A percentile compares a stretch with the other conserved stretches of the same genome.
These are phyloP conservation scores for Penicillium riverlandense DNA, from an alignment of 495 filamentous ascomycete species.

Conservation along the genomic window DNA sequence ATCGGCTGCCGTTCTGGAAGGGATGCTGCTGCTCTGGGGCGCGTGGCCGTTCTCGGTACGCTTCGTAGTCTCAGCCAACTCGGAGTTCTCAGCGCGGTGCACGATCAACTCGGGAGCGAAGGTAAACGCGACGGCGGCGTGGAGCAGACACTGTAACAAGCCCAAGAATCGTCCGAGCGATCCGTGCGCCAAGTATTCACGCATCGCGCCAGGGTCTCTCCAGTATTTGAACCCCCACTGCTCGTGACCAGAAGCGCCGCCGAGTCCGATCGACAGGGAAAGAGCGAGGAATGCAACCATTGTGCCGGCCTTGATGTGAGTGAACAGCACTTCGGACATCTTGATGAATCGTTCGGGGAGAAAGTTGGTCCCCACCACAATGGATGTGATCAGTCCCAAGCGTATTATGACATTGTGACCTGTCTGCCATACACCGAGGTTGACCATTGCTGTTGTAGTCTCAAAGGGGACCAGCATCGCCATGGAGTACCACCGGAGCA, in stretches of 20 bases:
- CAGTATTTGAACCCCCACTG: slow-evolving; percentile 74
- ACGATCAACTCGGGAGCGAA: slow-evolving; percentile 49
- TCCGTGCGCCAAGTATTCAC: slow-evolving; percentile 53
- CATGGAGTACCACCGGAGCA: slow-evolving; percentile 49
- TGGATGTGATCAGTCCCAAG: slow-evolving; percentile 60
- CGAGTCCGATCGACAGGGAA: slow-evolving; percentile 62
- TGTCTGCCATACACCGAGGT: slow-evolving; percentile 69
- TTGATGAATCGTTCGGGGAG: slow-evolving; percentile 74
- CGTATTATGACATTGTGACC: slow-evolving; percentile 56
- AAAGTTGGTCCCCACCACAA: slow-evolving; percentile 68
- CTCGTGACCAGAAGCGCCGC: slow-evolving; percentile 56
- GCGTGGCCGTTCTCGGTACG: slow-evolving; percentile 1
- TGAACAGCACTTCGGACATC: slow-evolving; percentile 72
- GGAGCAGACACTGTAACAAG: slow-evolving; percentile 58
- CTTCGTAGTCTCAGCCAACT: slow-evolving; percentile 24
- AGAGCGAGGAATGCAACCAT: slow-evolving; percentile 63
- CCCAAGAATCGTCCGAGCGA: slow-evolving; percentile 58
- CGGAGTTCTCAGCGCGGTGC: slow-evolving; percentile 42
- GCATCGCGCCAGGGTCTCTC: slow-evolving; percentile 64
- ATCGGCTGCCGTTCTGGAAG: slow-evolving; percentile 11
- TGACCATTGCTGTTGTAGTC: slow-evolving; percentile 78
- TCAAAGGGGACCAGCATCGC: slow-evolving; percentile 67
- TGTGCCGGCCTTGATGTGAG: slow-evolving; percentile 71
- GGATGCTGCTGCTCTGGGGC: slow-evolving; percentile 9
- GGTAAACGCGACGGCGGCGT: slow-evolving; percentile 46